A percentile compares a stretch with the other conserved stretches of the same genome.
Conservation (phyloP, 2,329 filamentous ascomycete genomes). For the Drechslera avenae region DNA sequence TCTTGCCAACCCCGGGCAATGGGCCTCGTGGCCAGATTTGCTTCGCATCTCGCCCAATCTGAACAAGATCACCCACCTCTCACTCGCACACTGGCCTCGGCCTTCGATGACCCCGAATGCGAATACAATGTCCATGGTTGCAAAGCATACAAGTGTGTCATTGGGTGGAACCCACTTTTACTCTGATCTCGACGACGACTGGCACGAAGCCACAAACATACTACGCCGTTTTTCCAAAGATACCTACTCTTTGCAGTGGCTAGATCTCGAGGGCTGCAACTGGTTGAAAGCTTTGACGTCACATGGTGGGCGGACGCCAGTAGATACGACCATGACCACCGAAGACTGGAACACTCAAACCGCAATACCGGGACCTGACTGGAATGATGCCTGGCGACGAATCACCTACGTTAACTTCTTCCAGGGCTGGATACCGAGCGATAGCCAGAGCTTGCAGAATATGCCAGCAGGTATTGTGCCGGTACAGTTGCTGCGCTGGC, state of each 20-base stretch:
- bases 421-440: constrained; percentile 53
- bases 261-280: constrained; percentile 66
- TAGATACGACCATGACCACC: background rate
- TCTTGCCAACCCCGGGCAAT: constrained; percentile 57
- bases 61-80: constrained; percentile 65
- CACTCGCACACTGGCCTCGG: constrained; percentile 65
- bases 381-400: constrained; percentile 53
- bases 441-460: constrained; percentile 33
- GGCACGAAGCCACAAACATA: constrained; percentile 61
- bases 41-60: constrained; percentile 59
- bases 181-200: constrained; percentile 59
- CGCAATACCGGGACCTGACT: constrained; percentile 38
- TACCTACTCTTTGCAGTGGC: constrained; percentile 64
- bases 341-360: constrained; percentile 12
- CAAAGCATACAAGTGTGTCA: constrained; percentile 50
- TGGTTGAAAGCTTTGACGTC: constrained; percentile 62
- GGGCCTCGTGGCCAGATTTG: constrained; percentile 61
- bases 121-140: constrained; percentile 52
- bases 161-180: constrained; percentile 61
- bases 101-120: constrained; percentile 63
- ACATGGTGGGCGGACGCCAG: constrained; percentile 19
- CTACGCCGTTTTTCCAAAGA: constrained; percentile 61
- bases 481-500: constrained; percentile 42
- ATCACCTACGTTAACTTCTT: constrained; percentile 49
- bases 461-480: constrained; percentile 45